These are phyloP conservation scores for Colletotrichum filicis DNA, from an alignment of 2,329 filamentous ascomycete genomes.

Conservation along the genomic window DNA sequence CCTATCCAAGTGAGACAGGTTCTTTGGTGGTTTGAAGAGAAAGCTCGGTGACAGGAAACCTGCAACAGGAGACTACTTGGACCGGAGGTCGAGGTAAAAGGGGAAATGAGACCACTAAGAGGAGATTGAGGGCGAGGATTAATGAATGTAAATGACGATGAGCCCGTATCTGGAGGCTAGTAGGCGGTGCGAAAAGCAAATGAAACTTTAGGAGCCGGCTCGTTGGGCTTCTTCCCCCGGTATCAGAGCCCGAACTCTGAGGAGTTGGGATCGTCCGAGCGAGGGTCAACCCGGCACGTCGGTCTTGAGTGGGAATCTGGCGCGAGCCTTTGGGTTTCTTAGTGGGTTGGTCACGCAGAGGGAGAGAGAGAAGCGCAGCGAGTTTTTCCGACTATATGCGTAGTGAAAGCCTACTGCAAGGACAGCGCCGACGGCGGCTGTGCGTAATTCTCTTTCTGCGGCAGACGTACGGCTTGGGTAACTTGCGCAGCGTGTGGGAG, in stretches of 20 bases:
- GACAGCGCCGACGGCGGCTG: neutral
- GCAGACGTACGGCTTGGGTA: neutral
- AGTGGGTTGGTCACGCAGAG: neutral
- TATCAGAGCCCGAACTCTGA: slow-evolving; percentile 21
- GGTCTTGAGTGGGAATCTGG: neutral
- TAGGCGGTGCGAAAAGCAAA: slow-evolving; percentile 9
- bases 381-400: neutral
- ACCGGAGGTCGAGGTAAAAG: neutral
- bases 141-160: neutral
- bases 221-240: slow-evolving; percentile 20
- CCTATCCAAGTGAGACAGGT: neutral
- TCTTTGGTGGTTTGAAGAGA: neutral
- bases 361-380: neutral
- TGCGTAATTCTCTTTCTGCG: neutral
- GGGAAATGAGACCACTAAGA: neutral
- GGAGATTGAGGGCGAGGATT: neutral
- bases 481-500: neutral
- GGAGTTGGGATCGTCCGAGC: slow-evolving; percentile 25
- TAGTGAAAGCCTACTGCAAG: too few relatives aligned
- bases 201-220: slow-evolving; percentile 3
- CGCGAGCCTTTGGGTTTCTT: neutral
- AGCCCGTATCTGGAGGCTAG: neutral
- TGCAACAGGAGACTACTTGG: too few relatives aligned
- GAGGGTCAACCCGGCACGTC: slow-evolving; percentile 21
- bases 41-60: neutral